Conservation (phyloP, 257 asterid genomes). For the Osmanthus fragrans region DNA sequence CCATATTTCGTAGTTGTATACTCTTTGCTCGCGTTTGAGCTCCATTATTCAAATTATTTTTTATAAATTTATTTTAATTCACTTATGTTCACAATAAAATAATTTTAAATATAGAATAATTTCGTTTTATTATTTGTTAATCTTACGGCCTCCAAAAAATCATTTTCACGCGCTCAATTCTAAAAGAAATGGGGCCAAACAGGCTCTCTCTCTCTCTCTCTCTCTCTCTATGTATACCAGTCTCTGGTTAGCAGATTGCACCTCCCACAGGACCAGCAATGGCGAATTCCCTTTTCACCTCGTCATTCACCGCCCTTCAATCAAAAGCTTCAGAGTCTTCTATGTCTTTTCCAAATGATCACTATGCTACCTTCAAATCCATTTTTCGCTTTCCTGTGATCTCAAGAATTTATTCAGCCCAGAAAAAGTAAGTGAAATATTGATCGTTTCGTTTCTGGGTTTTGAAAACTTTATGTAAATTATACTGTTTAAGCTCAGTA, state of each 20-base stretch:
- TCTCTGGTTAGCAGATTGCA: not conserved
- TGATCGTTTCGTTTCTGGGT: constrained; percentile 10
- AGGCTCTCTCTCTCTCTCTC: too few relatives aligned
- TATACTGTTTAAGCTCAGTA: not conserved
- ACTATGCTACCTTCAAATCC: constrained; percentile 22
- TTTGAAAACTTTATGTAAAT: constrained; percentile 1
- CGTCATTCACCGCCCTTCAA: constrained; percentile 34
- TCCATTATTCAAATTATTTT: too few relatives aligned
- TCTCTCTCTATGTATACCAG: too few relatives aligned
- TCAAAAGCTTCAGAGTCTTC: constrained; percentile 36
- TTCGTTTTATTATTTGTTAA: too few relatives aligned
- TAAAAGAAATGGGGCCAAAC: too few relatives aligned
- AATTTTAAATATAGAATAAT: too few relatives aligned
- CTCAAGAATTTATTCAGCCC: constrained; percentile 22
- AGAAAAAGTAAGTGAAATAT: constrained; percentile 34
- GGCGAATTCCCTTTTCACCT: constrained; percentile 45
- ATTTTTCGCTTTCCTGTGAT: constrained; percentile 8
- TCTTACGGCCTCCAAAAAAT: too few relatives aligned
- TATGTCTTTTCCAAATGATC: constrained; percentile 7
- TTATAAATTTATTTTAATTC: too few relatives aligned
- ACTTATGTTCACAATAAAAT: too few relatives aligned
- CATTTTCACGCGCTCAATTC: too few relatives aligned
- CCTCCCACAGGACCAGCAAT: constrained; percentile 25
- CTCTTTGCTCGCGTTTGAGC: too few relatives aligned
- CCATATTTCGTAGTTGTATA: too few relatives aligned